These are phyloP conservation scores for Thelonectria blattea DNA, from an alignment of 2,329 filamentous ascomycete genomes.

Conservation along the genomic window DNA sequence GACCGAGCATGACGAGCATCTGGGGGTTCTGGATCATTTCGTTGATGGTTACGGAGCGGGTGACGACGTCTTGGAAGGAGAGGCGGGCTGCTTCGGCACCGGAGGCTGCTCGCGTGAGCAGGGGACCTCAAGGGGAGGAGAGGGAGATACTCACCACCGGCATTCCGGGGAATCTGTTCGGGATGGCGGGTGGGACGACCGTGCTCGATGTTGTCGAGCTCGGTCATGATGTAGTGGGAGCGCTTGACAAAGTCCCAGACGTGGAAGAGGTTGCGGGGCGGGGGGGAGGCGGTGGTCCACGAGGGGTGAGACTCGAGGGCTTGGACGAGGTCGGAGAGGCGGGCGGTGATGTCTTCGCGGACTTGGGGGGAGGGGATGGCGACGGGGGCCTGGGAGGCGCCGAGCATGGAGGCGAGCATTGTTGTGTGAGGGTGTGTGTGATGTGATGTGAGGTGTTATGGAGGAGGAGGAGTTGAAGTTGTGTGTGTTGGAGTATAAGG, in stretches of 20 bases:
- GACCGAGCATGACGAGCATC: slow-evolving; percentile 43
- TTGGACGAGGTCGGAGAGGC: slow-evolving; percentile 37
- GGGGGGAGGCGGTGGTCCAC: slow-evolving; percentile 34
- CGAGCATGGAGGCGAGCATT: slow-evolving; percentile 25
- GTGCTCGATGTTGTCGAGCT: slow-evolving; percentile 47
- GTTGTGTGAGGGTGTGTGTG: not conserved
- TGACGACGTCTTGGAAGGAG: slow-evolving; percentile 41
- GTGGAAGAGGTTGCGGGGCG: slow-evolving; percentile 44
- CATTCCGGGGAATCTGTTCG: slow-evolving; percentile 43
- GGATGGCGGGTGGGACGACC: slow-evolving; percentile 43
- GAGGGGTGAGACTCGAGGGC: slow-evolving; percentile 40
- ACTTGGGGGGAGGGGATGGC: slow-evolving; percentile 34
- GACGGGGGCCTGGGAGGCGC: slow-evolving; percentile 21
- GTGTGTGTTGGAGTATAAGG: not conserved
- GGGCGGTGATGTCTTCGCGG: slow-evolving; percentile 36
- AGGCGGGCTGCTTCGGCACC: slow-evolving; percentile 33
- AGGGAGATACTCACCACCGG: slow-evolving; percentile 35
- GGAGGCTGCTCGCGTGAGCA: slow-evolving; percentile 23
- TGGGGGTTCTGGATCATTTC: slow-evolving; percentile 40
- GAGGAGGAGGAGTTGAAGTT: not conserved
- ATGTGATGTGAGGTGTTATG: not conserved
- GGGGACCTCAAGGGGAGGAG: not conserved
- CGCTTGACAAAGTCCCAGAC: slow-evolving; percentile 51
- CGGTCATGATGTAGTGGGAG: slow-evolving; percentile 49
- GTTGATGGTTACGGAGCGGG: slow-evolving; percentile 41